Evolutionary conservation across 2,329 filamentous ascomycete genomes (phyloP), one percentile per base, ranked within the genome.

Genomic region (Lecanicillium sp.): DNA sequence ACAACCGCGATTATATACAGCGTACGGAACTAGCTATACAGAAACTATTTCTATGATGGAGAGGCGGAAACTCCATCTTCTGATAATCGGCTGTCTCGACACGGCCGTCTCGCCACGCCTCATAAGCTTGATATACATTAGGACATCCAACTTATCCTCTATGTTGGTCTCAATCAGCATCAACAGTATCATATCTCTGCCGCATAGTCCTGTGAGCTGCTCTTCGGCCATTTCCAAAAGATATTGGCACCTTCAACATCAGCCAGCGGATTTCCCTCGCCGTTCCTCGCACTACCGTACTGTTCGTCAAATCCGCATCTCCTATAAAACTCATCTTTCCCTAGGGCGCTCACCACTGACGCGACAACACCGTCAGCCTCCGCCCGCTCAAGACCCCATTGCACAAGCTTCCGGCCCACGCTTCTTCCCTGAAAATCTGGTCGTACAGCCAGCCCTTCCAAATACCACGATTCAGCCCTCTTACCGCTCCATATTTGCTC

Each of bases 341-440:
- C 58, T 4, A 56, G 46, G 4, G 60, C 58, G 30, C 56, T 54
- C 13, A 64, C 51, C 0, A 69, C 60, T 15, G 57, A 63, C 17
- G 64, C 56, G 41, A 53, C 53, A n/a, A 67, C 44, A 1, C 50
- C 51, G 9, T 67, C 63, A 11, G 49, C 38, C 32, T 54, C 45
- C 1, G 63, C 60, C 27, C 52, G 46, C 1, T 60, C 48, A 1
- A 69, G 44, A 0, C 67, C 67, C 63, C 63, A 67, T 17, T 50
- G 39, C 9, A 67, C 63, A 7, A 71, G 53, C 17, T 45, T 46
- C 5, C 51, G 52, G 1, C 64, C 67, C 9, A 61, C 39, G 3
- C 56, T 59, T 29, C 47, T 46, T 4, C 59, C 53, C 33, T 68
- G 63, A 19, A 54, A 56, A 5, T 56, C 53, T 1, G 65, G 67